Percentiles rank a stretch among this genome's conserved stretches.
phyloP scores from a whole-genome alignment of 345 rosid species.

The Bretschneidera sinensis region DNA sequence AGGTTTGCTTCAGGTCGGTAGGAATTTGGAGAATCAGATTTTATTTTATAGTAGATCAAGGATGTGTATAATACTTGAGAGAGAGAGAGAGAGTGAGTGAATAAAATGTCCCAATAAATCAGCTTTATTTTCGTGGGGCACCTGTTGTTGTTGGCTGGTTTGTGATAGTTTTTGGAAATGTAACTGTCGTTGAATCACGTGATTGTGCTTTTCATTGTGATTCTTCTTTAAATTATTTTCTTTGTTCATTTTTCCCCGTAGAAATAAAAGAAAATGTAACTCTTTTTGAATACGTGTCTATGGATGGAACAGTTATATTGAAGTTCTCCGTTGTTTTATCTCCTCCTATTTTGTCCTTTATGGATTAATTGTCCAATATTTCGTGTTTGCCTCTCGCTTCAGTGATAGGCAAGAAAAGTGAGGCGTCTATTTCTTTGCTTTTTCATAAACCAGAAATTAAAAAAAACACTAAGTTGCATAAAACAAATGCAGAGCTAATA shows the following conservation, averaged over 20 bases:
- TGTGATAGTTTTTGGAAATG: conserved; percentile 16
- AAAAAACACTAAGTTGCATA: conserved; percentile 7
- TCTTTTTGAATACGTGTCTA: no score
- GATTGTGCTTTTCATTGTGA: conserved; percentile 28
- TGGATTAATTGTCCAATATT: no score
- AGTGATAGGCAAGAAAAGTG: conserved; percentile 20
- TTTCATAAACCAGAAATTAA: conserved; percentile 11
- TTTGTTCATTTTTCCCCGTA: conserved; percentile 9
- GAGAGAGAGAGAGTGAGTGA: conserved; percentile 7
- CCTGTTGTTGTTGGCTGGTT: conserved; percentile 4
- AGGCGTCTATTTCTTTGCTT: conserved; percentile 11
- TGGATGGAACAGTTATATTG: no score
- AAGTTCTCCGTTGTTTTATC: conserved; percentile 19
- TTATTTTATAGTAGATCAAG: no score
- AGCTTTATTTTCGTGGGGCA: conserved; percentile 24
- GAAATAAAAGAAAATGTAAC: neutral
- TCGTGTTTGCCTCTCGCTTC: conserved; percentile 8
- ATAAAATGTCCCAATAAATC: conserved; percentile 21
- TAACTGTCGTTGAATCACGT: conserved; percentile 38
- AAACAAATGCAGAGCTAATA: conserved; percentile 17
- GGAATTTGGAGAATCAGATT: no score
- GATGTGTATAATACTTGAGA: no score
- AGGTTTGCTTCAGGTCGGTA: conserved; percentile 11
- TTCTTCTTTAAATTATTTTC: conserved; percentile 19
- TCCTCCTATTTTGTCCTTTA: conserved; percentile 1